Evolutionary conservation across 176 grass and related monocot genomes (phyloP).

Genomic region (Phyllostachys edulis): DNA sequence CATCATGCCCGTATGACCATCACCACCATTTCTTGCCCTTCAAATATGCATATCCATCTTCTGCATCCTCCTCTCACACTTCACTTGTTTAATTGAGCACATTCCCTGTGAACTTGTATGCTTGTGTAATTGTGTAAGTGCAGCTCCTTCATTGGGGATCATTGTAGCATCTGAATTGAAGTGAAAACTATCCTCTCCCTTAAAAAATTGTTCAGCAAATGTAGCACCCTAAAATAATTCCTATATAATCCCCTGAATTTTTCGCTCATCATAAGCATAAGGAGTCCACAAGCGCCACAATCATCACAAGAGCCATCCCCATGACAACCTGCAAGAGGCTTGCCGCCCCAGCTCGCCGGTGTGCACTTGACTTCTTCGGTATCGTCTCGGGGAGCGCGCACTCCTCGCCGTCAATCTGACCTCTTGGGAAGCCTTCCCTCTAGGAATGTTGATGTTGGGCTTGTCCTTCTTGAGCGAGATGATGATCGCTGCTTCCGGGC

Average conservation of each 20-base stretch:
- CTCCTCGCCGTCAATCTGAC: conserved; percentile 88
- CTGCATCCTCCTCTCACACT: neutral
- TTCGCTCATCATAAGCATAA: conserved; percentile 27
- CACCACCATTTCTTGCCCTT: neutral
- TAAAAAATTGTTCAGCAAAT: neutral
- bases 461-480: conserved; percentile 63
- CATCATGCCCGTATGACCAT: neutral
- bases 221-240: neutral
- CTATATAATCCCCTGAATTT: neutral
- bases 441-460: conserved; percentile 49
- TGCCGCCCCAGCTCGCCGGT: neutral
- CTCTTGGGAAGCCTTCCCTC: conserved; percentile 69
- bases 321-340: conserved; percentile 20
- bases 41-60: neutral
- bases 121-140: neutral
- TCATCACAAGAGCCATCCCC: conserved; percentile 10
- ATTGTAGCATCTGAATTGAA: neutral
- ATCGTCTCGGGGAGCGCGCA: conserved; percentile 64
- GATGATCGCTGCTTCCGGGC: conserved; percentile 87
- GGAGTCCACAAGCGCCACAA: conserved; percentile 25
- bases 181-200: neutral
- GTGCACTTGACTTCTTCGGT: conserved; percentile 32
- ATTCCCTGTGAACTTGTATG: neutral
- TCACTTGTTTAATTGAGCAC: neutral
- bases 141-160: neutral